phyloP scores from a whole-genome alignment of 2,329 filamentous ascomycete genomes.

The Phaeophleospora eucalypticola region DNA sequence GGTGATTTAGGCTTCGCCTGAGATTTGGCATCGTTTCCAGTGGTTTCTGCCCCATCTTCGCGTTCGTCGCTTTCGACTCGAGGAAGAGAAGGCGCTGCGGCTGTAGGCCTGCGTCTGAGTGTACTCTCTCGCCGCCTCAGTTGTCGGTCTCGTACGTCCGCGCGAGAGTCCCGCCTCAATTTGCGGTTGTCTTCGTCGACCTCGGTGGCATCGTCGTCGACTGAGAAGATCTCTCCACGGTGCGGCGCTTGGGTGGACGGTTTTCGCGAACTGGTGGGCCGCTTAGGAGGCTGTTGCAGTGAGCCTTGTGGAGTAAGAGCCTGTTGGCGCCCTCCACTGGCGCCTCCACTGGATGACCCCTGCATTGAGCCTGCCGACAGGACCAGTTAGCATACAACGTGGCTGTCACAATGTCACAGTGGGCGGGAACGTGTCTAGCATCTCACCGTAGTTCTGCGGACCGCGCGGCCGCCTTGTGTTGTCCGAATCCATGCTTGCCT shows the following conservation, averaged over 20 bases:
- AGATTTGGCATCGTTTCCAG: slow-evolving; percentile 23
- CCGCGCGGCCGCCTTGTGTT: slow-evolving; percentile 19
- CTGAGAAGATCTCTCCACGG: slow-evolving; percentile 82
- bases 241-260: slow-evolving; percentile 73
- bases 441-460: slow-evolving; percentile 29
- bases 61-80: slow-evolving; percentile 48
- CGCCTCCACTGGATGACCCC: slow-evolving; percentile 16
- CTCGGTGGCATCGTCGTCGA: slow-evolving; percentile 80
- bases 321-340: slow-evolving; percentile 13
- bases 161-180: slow-evolving; percentile 27
- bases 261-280: slow-evolving; percentile 67
- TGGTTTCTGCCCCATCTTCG: slow-evolving; percentile 35
- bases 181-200: slow-evolving; percentile 65
- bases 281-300: slow-evolving; percentile 49
- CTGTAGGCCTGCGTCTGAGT: slow-evolving; percentile 46
- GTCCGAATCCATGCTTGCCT: slow-evolving; percentile 23
- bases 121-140: slow-evolving; percentile 50
- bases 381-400: slow-evolving; percentile 1
- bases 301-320: slow-evolving; percentile 18
- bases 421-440: background rate
- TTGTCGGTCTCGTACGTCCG: slow-evolving; percentile 24
- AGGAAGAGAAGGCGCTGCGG: slow-evolving; percentile 43
- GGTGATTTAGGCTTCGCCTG: slow-evolving; percentile 7
- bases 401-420: background rate
- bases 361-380: slow-evolving; percentile 21